These are phyloP conservation scores for Monosporascus sp. DNA, from an alignment of 2,329 filamentous ascomycete genomes.

Conservation along the genomic window DNA sequence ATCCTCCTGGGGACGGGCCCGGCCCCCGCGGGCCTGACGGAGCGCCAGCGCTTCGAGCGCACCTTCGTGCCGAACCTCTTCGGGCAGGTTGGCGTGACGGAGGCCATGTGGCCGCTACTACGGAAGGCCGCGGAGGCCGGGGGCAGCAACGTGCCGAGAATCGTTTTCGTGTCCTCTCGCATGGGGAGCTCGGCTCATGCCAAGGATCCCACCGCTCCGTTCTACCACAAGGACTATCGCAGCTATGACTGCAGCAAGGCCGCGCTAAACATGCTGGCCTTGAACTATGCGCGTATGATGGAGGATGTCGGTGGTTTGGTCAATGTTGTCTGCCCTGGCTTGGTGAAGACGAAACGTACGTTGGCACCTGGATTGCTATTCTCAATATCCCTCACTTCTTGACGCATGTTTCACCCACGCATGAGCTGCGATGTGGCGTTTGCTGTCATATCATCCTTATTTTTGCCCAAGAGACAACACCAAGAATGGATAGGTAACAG, in stretches of 20 bases:
- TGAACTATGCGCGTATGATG: slow-evolving; percentile 29
- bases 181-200: slow-evolving; percentile 29
- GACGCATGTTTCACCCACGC: too few species aligned
- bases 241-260: slow-evolving; percentile 37
- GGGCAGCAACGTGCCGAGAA: slow-evolving; percentile 18
- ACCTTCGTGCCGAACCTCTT: slow-evolving; percentile 36
- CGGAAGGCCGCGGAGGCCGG: slow-evolving; percentile 11
- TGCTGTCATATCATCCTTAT: too few species aligned
- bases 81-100: slow-evolving; percentile 24
- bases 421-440: too few species aligned
- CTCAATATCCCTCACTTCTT: too few species aligned
- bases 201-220: slow-evolving; percentile 20
- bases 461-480: too few species aligned
- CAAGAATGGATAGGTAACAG: too few species aligned
- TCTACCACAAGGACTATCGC: slow-evolving; percentile 24
- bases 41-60: slow-evolving; percentile 30
- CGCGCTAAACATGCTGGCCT: slow-evolving; percentile 35
- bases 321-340: slow-evolving; percentile 33
- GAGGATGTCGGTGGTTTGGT: slow-evolving; percentile 26
- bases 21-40: slow-evolving; percentile 4
- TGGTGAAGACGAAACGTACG: slow-evolving; percentile 23
- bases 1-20: slow-evolving; percentile 21
- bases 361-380: not conserved
- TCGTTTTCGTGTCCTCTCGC: slow-evolving; percentile 34
- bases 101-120: slow-evolving; percentile 25